A percentile compares a stretch with the other conserved stretches of the same genome.
These are phyloP conservation scores for Nemania bipapillata DNA, from an alignment of 2,329 filamentous ascomycete species.

Conservation along the genomic window DNA sequence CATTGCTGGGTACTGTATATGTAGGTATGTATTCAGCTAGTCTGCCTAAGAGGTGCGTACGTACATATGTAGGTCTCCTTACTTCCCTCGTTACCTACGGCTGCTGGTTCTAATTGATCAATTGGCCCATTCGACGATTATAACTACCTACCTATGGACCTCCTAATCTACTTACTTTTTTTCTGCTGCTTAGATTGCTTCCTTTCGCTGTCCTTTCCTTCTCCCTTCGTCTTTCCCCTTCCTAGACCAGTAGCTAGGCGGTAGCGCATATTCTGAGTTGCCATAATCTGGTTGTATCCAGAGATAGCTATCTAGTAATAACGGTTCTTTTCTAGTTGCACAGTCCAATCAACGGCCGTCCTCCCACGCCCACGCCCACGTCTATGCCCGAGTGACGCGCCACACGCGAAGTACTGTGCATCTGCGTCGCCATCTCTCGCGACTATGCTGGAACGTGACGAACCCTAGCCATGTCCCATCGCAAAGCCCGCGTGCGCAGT, in stretches of 20 bases:
- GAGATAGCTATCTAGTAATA: background rate
- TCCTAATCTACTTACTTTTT: background rate
- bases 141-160: background rate
- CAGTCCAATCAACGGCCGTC: background rate
- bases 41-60: too few relatives aligned
- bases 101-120: background rate
- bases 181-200: background rate
- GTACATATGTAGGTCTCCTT: too few relatives aligned
- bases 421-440: conserved; percentile 37
- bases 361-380: background rate
- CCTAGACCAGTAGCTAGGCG: conserved; percentile 1
- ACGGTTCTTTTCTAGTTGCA: background rate
- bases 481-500: conserved; percentile 55
- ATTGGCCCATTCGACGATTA: background rate
- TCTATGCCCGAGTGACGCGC: too few relatives aligned
- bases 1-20: background rate
- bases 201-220: background rate
- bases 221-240: conserved; percentile 24
- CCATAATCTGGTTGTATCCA: background rate
- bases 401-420: conserved; percentile 28
- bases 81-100: too few relatives aligned
- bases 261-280: background rate
- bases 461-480: conserved; percentile 54
- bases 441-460: conserved; percentile 45
- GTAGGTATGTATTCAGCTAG: background rate